Conservation (phyloP, 805 yeast genomes). For the Schizosaccharomyces osmophilus region DNA sequence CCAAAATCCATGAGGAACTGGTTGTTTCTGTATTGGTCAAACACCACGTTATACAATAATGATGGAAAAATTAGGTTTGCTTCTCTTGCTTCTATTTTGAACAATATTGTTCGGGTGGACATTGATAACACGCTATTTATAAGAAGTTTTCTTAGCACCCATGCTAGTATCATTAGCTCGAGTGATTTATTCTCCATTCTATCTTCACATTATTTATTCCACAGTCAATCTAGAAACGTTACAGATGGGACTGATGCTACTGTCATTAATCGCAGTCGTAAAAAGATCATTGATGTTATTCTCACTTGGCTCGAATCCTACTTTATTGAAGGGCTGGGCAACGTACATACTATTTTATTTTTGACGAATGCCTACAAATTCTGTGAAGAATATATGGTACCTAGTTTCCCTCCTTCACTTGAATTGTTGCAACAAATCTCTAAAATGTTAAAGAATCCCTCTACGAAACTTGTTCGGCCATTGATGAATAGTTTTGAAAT, state of each 20-base stretch:
- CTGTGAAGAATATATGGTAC: neutral
- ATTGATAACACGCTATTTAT: conserved; percentile 16
- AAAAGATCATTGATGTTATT: neutral
- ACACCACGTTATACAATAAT: neutral
- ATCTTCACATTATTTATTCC: neutral
- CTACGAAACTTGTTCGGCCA: neutral
- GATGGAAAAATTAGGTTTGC: neutral
- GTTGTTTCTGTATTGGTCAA: neutral
- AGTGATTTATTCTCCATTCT: neutral
- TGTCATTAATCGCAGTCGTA: neutral
- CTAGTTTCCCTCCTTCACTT: neutral
- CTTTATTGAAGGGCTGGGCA: neutral
- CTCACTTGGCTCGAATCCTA: neutral
- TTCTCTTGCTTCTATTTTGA: neutral
- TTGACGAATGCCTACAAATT: neutral
- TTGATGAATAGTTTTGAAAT: too few species aligned
- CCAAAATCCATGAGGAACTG: neutral
- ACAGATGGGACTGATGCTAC: neutral
- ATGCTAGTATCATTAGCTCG: neutral
- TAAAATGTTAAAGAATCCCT: neutral
- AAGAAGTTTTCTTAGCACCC: conserved; percentile 5
- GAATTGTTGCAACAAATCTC: neutral
- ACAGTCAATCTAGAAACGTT: too few species aligned
- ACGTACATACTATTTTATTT: neutral
- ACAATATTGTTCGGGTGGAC: conserved; percentile 16